A percentile compares a stretch with the other conserved stretches of the same genome.
Conservation (phyloP, 768 basidiomycete species). For the Cystobasidium ongulense region DNA sequence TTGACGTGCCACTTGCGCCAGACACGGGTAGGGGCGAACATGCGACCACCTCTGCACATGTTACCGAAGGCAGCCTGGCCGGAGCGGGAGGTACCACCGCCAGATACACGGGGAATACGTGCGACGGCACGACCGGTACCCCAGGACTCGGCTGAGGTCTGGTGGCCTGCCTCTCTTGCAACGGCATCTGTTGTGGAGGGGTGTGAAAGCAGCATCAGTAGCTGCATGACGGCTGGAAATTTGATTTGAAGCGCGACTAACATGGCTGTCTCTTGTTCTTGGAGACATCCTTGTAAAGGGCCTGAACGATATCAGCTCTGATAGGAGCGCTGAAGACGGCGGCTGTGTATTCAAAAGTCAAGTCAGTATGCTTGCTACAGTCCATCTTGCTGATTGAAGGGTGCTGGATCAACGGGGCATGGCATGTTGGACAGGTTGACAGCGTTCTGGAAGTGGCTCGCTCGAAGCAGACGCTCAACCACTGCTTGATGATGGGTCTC, state of each 20-base stretch:
- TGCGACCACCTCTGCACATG: slow-evolving; percentile 99
- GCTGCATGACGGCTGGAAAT: slow-evolving; percentile 56
- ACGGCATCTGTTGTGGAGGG: slow-evolving; percentile 77
- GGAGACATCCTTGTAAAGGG: slow-evolving; percentile 88
- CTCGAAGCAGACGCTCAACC: too few relatives aligned
- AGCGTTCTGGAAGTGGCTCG: too few relatives aligned
- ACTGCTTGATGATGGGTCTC: too few relatives aligned
- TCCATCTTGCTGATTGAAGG: too few relatives aligned
- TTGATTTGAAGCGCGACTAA: neutral
- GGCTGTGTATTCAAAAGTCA: neutral
- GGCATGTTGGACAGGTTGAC: neutral
- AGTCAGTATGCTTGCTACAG: neutral
- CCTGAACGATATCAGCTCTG: slow-evolving; percentile 93
- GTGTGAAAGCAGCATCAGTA: slow-evolving; percentile 93
- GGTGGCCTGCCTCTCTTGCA: slow-evolving; percentile 95
- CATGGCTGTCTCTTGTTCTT: slow-evolving; percentile 3
- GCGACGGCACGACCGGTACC: slow-evolving; percentile 92
- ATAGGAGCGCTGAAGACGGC: slow-evolving; percentile 94
- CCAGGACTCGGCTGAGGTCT: slow-evolving; percentile 98
- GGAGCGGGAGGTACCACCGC: slow-evolving; percentile 95
- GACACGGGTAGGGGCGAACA: slow-evolving; percentile 99
- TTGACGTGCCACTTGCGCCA: slow-evolving; percentile 99
- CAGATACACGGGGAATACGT: slow-evolving; percentile 99
- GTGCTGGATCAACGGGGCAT: too few relatives aligned
- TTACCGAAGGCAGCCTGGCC: slow-evolving; percentile 99